phyloP scores from a whole-genome alignment of 2,329 filamentous ascomycete genomes.

The Blumeriella jaapii region DNA sequence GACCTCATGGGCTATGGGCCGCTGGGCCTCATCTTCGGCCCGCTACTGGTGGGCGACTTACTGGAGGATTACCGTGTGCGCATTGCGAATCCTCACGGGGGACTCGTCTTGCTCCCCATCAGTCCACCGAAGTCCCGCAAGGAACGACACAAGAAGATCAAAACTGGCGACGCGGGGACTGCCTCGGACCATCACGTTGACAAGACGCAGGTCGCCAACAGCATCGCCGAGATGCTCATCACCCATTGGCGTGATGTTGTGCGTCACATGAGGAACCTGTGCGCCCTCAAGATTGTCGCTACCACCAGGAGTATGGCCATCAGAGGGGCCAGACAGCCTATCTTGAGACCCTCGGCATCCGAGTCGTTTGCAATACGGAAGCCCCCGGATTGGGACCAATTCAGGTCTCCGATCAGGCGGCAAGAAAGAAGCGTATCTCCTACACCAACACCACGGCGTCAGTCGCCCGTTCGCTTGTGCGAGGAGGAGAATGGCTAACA shows the following conservation, averaged over 20 bases:
- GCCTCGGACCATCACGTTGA: constrained; percentile 31
- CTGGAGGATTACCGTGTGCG: constrained; percentile 37
- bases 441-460: constrained; percentile 25
- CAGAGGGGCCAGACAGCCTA: constrained; percentile 8
- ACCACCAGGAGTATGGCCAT: constrained; percentile 10
- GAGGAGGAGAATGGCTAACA: not conserved
- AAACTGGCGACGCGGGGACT: constrained; percentile 16
- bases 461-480: constrained; percentile 16
- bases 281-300: constrained; percentile 11
- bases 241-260: constrained; percentile 54
- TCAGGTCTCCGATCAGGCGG: constrained; percentile 12
- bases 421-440: constrained; percentile 27
- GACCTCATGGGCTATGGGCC: constrained; percentile 54
- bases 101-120: constrained; percentile 21
- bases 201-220: constrained; percentile 46
- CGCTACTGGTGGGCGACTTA: constrained; percentile 48
- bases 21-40: constrained; percentile 53
- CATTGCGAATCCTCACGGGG: constrained; percentile 20
- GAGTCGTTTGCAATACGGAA: constrained; percentile 31
- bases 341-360: constrained; percentile 32
- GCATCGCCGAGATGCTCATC: constrained; percentile 54
- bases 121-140: constrained; percentile 32
- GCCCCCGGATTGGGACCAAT: constrained; percentile 29
- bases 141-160: constrained; percentile 29
- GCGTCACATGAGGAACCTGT: constrained; percentile 42